phyloP scores from a whole-genome alignment of 73 alveolate genomes.

The Diophrys appendiculata region DNA sequence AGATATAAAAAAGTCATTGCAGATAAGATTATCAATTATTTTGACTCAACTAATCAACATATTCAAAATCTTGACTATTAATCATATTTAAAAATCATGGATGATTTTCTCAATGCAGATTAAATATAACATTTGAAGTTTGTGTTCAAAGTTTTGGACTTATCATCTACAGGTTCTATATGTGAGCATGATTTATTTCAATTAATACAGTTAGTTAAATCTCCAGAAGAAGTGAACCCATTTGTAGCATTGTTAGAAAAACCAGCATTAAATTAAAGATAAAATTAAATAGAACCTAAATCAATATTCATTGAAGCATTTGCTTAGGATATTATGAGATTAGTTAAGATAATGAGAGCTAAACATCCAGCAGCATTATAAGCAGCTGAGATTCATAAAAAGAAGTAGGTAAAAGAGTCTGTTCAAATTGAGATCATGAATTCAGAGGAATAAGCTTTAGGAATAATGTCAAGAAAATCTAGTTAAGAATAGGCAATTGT shows the following conservation, averaged over 20 bases:
- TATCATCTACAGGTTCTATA: not conserved
- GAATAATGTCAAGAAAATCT: not conserved
- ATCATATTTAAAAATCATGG: not conserved
- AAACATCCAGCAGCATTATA: not conserved
- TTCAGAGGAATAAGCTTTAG: too few species aligned
- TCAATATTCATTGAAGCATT: slow-evolving; percentile 3
- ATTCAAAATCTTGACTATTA: not conserved
- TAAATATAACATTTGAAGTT: not conserved
- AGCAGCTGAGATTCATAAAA: not conserved
- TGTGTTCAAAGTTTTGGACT: slow-evolving; percentile 8
- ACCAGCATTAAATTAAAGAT: not conserved
- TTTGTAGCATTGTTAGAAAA: not conserved
- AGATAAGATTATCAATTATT: not conserved
- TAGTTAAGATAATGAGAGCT: not conserved
- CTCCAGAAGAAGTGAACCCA: not conserved
- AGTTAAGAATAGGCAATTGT: too few species aligned
- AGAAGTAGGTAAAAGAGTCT: not conserved
- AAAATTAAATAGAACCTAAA: not conserved
- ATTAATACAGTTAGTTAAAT: not conserved
- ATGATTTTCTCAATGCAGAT: not conserved
- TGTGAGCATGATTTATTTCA: slow-evolving; percentile 17
- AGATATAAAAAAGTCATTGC: slow-evolving; percentile 7
- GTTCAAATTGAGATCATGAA: too few species aligned
- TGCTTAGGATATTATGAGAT: not conserved
- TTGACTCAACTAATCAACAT: not conserved